phyloP scores from a whole-genome alignment of 73 alveolate species.

The Paramecium caudatum region DNA sequence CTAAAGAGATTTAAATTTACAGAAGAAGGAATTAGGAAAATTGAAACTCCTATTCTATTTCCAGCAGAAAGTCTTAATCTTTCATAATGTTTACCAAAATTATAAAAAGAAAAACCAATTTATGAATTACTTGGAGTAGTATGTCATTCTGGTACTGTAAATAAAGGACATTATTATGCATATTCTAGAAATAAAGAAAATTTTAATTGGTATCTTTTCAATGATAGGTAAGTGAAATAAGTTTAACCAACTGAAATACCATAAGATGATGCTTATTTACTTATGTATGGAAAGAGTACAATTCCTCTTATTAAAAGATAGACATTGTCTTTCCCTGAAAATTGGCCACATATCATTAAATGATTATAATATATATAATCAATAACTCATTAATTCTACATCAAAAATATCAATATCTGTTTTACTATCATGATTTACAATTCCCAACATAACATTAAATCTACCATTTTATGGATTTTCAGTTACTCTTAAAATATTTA shows the following conservation, averaged over 20 bases:
- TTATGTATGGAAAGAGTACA: slow-evolving; percentile 83
- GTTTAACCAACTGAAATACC: slow-evolving; percentile 58
- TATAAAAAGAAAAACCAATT: slow-evolving; percentile 87
- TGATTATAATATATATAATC: neutral
- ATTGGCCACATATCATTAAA: slow-evolving; percentile 69
- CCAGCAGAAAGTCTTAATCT: slow-evolving; percentile 86
- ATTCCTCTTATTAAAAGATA: slow-evolving; percentile 83
- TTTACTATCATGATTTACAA: slow-evolving; percentile 61
- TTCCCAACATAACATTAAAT: slow-evolving; percentile 29
- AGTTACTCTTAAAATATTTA: slow-evolving; percentile 53
- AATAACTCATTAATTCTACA: slow-evolving; percentile 44
- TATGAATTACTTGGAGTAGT: slow-evolving; percentile 94
- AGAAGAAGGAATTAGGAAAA: slow-evolving; percentile 81
- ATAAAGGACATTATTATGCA: slow-evolving; percentile 93
- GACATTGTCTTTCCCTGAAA: slow-evolving; percentile 70
- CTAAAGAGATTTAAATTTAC: slow-evolving; percentile 87
- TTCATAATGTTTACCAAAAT: slow-evolving; percentile 82
- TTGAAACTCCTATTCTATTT: slow-evolving; percentile 84
- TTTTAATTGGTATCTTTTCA: slow-evolving; percentile 70
- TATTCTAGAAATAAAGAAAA: slow-evolving; percentile 80
- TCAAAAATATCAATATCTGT: slow-evolving; percentile 71
- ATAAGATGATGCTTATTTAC: slow-evolving; percentile 78
- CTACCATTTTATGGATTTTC: slow-evolving; percentile 64
- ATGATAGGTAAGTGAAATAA: slow-evolving; percentile 67
- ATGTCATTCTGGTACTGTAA: slow-evolving; percentile 88